These are phyloP conservation scores for Xylariaceae sp. DNA, from an alignment of 2,329 filamentous ascomycete species.

Conservation along the genomic window DNA sequence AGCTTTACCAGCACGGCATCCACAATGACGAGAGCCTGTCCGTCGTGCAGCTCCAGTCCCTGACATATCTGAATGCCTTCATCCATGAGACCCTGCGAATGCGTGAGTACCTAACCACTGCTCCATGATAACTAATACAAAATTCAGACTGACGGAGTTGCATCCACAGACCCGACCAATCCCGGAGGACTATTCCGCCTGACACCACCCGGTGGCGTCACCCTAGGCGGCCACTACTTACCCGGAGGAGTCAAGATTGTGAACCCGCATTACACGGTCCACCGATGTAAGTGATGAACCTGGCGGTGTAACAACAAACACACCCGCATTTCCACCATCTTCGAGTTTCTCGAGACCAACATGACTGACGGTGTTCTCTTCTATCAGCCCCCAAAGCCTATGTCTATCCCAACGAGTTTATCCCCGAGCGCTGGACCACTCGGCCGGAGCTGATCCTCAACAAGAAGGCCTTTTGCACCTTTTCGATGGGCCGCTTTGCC, in stretches of 20 bases:
- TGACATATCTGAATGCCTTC: conserved; percentile 17
- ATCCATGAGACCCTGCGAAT: conserved; percentile 21
- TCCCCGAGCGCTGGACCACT: conserved; percentile 22
- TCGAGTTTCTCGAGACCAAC: not conserved
- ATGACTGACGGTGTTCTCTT: not conserved
- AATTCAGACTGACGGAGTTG: no score
- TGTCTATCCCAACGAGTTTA: conserved; percentile 16
- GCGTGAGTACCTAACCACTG: conserved; percentile 7
- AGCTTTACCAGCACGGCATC: conserved; percentile 13
- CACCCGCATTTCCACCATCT: not conserved
- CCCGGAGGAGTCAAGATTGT: conserved; percentile 18
- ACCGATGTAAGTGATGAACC: conserved; percentile 13
- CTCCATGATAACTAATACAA: no score
- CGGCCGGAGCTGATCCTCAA: conserved; percentile 14
- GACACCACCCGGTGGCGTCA: conserved; percentile 14
- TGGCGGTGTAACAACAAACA: not conserved
- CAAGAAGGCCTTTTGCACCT: conserved; percentile 17
- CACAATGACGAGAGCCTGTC: conserved; percentile 13
- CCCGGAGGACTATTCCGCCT: conserved; percentile 17
- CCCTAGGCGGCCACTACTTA: conserved; percentile 13
- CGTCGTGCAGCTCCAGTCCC: conserved; percentile 11
- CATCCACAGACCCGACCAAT: conserved; percentile 13
- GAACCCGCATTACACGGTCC: conserved; percentile 17
- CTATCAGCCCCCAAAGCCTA: conserved; percentile 16
- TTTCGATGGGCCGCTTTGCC: conserved; percentile 18